Evolutionary conservation across 2,329 filamentous ascomycete species (phyloP), one percentile per base, ranked within the genome.

Genomic region (Diplodia corticola): DNA sequence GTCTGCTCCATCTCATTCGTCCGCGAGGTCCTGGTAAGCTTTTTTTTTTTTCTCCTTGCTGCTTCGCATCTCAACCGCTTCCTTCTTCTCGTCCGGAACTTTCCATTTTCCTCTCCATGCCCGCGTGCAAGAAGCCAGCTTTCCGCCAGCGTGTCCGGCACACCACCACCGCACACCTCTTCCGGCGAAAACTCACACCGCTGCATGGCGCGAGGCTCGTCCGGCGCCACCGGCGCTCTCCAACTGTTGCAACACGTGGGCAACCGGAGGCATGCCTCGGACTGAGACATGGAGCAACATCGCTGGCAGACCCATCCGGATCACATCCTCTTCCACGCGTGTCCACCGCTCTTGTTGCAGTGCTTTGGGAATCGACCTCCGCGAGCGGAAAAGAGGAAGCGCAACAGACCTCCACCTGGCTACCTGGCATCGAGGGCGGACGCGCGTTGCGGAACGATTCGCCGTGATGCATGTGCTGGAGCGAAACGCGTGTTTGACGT

Each of bases 1-100:
- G 88, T 93, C 69, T 93, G 90, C 77, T 89, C 90, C 71, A 92
- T 93, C 76, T 91, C 89, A 71, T 93, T 93, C 79, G 91, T 93
- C 79, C 91, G 91, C 80, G 89, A 93, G 77, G 87, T 91, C 70
- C 82, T 93, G 81, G 91, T 93, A 87, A 86, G 90, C 80, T 35
- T n/a, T 35, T 22, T 46, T 67, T 51, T n/a, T 35, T 22, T 46
- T 67, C 44, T 33, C 65, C 64, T 64, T 28, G 70, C 67, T 70
- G 64, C 65, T 22, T 63, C 67, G 64, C 67, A 64, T 71, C 67
- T 74, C 64, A 44, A 70, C 59, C 22, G 22, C 35, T n/a, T 54
- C 24, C 49, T 49, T 61, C 66, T 67, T 68, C 69, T 67, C 69
- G 55, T 33, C 37, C n/a, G 63, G 59, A 55, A 28, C 22, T 68